Evolutionary conservation across 331 rosid species (phyloP).

Genomic region (Acacia concinna): DNA sequence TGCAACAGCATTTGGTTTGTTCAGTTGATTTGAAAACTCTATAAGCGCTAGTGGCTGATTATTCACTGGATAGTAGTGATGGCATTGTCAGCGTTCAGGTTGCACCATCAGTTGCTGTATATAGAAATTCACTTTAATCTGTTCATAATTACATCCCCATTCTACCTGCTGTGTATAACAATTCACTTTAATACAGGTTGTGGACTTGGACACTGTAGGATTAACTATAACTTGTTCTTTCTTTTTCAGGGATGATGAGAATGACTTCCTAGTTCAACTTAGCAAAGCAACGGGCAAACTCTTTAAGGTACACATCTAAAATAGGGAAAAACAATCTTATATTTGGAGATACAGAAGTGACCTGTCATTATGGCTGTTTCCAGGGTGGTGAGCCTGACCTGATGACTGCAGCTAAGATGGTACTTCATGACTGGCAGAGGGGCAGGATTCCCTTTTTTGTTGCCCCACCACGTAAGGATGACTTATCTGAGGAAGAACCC

Average conservation of each 20-base stretch:
- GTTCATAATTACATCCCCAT: neutral
- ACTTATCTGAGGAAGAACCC: constrained; percentile 47
- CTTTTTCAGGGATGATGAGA: constrained; percentile 74
- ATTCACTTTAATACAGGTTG: neutral
- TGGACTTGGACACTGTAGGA: neutral
- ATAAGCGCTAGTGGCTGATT: neutral
- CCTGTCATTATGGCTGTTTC: constrained; percentile 7
- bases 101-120: neutral
- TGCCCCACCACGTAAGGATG: constrained; percentile 68
- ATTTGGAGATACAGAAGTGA: neutral
- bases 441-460: constrained; percentile 90
- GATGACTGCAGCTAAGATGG: constrained; percentile 88
- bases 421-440: constrained; percentile 97
- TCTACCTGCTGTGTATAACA: neutral
- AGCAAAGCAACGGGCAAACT: constrained; percentile 82
- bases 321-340: neutral
- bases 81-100: neutral
- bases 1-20: neutral
- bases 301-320: constrained; percentile 57
- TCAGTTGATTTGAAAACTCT: neutral
- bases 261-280: constrained; percentile 85
- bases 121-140: neutral
- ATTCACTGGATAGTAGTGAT: constrained; percentile 1
- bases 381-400: constrained; percentile 99
- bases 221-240: neutral